A percentile compares a stretch with the other conserved stretches of the same genome.
Evolutionary conservation across 805 yeast genomes (phyloP).

Genomic region (Ogataea trehalophila): DNA sequence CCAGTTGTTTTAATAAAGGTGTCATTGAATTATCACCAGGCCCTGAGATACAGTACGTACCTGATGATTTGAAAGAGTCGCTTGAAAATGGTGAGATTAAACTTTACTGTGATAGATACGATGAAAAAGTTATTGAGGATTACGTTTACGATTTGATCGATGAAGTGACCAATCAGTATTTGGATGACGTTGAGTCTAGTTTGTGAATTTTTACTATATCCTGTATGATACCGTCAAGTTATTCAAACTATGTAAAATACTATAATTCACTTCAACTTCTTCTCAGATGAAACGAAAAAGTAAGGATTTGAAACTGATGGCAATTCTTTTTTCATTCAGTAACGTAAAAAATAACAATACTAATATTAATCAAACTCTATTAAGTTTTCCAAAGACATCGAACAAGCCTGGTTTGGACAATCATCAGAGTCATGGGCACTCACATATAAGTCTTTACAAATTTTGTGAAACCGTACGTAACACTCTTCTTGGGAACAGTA

Average conservation of each 20-base stretch:
- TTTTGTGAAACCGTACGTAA: constrained; percentile 40
- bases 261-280: too few species aligned
- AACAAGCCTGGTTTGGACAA: constrained; percentile 33
- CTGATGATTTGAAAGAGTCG: constrained; percentile 30
- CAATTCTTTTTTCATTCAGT: constrained; percentile 6
- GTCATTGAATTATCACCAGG: constrained; percentile 66
- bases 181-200: constrained; percentile 33
- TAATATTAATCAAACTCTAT: constrained; percentile 10
- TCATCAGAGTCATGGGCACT: constrained; percentile 25
- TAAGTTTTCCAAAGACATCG: constrained; percentile 11
- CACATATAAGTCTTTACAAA: constrained; percentile 40
- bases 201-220: neutral
- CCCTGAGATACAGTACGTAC: constrained; percentile 49
- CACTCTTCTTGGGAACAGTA: constrained; percentile 34
- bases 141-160: constrained; percentile 80
- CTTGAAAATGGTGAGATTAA: constrained; percentile 31
- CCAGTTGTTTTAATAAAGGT: constrained; percentile 79
- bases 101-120: constrained; percentile 56
- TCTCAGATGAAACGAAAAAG: neutral
- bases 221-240: neutral
- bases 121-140: constrained; percentile 73
- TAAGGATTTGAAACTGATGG: neutral
- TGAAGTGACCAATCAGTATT: constrained; percentile 63
- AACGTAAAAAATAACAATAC: neutral
- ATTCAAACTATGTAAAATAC: neutral